phyloP scores from a whole-genome alignment of 768 basidiomycete genomes.

The Mycena belliarum region DNA sequence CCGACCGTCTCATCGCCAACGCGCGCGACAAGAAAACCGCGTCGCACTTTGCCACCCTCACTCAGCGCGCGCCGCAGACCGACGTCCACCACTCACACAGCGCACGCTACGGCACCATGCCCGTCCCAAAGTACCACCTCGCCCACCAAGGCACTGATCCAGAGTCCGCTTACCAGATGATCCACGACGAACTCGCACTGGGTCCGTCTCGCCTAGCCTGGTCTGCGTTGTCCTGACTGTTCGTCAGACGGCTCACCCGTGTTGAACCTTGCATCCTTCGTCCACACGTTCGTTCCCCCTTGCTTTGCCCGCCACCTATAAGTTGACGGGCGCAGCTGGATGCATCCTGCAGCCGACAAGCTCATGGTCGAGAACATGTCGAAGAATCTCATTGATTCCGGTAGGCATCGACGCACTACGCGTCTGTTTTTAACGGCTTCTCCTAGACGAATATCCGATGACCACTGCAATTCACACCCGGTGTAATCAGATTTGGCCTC shows the following conservation, averaged over 20 bases:
- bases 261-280: conserved; percentile 65
- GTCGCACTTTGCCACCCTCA: conserved; percentile 35
- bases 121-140: conserved; percentile 65
- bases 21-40: conserved; percentile 49
- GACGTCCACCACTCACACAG: conserved; percentile 51
- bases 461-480: conserved; percentile 45
- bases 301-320: too few species aligned
- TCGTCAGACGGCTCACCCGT: conserved; percentile 54
- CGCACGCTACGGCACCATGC: conserved; percentile 63
- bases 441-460: too few species aligned
- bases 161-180: conserved; percentile 56
- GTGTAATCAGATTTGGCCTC: conserved; percentile 31
- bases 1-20: conserved; percentile 62
- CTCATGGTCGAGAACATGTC: conserved; percentile 62
- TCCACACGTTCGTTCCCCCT: too few species aligned
- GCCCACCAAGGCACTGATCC: conserved; percentile 50
- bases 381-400: conserved; percentile 64
- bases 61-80: conserved; percentile 32
- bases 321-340: too few species aligned
- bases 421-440: conserved; percentile 37
- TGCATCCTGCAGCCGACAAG: conserved; percentile 41
- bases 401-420: conserved; percentile 73
- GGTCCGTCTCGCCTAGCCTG: conserved; percentile 44
- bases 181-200: conserved; percentile 54
- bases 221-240: conserved; percentile 19